Conservation (phyloP, 495 filamentous ascomycete species). For the Pyronema omphalodes region DNA sequence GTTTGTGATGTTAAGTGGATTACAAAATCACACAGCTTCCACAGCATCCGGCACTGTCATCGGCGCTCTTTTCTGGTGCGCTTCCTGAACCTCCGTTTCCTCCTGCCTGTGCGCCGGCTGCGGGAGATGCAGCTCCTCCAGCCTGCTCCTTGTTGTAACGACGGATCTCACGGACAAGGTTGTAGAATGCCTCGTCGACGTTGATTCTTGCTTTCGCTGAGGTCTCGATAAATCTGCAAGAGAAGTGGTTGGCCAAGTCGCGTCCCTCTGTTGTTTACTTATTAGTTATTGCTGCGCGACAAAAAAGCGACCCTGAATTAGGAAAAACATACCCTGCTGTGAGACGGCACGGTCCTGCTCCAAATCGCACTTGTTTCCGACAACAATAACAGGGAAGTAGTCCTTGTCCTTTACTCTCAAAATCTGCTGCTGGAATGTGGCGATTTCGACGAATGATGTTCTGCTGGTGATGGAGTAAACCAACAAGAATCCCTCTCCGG, state of each 20-base stretch:
- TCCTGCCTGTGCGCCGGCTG: conserved; percentile 34
- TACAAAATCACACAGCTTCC: conserved; percentile 81
- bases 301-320: background rate
- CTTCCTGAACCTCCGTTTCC: conserved; percentile 10
- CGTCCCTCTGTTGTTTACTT: conserved; percentile 53
- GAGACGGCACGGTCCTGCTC: conserved; percentile 79
- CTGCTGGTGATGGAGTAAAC: conserved; percentile 97
- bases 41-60: conserved; percentile 63
- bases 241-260: conserved; percentile 65
- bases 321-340: conserved; percentile 53
- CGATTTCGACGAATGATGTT: conserved; percentile 94
- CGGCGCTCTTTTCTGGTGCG: conserved; percentile 49
- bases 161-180: conserved; percentile 91
- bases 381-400: conserved; percentile 96
- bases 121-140: conserved; percentile 50
- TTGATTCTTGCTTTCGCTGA: conserved; percentile 96
- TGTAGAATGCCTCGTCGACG: conserved; percentile 95
- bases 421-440: conserved; percentile 97
- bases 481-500: conserved; percentile 91
- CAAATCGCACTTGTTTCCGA: conserved; percentile 99
- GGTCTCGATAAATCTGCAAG: conserved; percentile 96
- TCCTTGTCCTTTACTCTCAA: conserved; percentile 97
- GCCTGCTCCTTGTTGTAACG: conserved; percentile 96
- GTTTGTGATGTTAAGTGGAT: conserved; percentile 15
- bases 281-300: background rate